A percentile compares a stretch with the other conserved stretches of the same genome.
Evolutionary conservation across 805 yeast genomes (phyloP).

Genomic region (Zygoascus tannicola): DNA sequence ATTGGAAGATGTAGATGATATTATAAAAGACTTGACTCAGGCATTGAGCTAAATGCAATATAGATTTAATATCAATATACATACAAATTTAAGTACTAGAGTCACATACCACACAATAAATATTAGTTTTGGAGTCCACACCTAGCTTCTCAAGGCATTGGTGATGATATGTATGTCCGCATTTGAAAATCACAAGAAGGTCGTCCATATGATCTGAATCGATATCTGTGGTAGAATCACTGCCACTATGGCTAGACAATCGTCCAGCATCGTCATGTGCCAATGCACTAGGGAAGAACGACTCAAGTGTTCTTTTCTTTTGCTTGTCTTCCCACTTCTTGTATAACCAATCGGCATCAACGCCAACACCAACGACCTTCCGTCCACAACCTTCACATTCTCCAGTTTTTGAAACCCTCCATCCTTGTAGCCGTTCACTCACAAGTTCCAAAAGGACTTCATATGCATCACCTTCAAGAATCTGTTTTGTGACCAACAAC

Average conservation of each 20-base stretch:
- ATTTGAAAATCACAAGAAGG: conserved; percentile 46
- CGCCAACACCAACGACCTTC: conserved; percentile 57
- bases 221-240: background rate
- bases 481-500: conserved; percentile 39
- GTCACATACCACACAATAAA: conserved; percentile 36
- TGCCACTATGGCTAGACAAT: background rate
- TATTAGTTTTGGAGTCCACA: conserved; percentile 16
- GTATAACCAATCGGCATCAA: conserved; percentile 40
- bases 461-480: conserved; percentile 50
- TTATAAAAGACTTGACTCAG: conserved; percentile 58
- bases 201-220: background rate
- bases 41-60: conserved; percentile 34
- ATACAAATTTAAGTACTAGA: background rate
- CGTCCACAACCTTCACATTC: conserved; percentile 75
- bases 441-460: conserved; percentile 38
- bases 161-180: conserved; percentile 58
- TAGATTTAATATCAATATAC: background rate
- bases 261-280: conserved; percentile 7
- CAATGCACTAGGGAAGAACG: background rate
- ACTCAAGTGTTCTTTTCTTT: conserved; percentile 5
- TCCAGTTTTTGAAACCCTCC: conserved; percentile 43
- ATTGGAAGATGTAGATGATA: conserved; percentile 65
- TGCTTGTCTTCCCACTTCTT: conserved; percentile 26
- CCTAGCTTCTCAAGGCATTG: conserved; percentile 47
- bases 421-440: conserved; percentile 43